These are phyloP conservation scores for Suillus fuscotomentosus DNA, from an alignment of 768 basidiomycete species.

Conservation along the genomic window DNA sequence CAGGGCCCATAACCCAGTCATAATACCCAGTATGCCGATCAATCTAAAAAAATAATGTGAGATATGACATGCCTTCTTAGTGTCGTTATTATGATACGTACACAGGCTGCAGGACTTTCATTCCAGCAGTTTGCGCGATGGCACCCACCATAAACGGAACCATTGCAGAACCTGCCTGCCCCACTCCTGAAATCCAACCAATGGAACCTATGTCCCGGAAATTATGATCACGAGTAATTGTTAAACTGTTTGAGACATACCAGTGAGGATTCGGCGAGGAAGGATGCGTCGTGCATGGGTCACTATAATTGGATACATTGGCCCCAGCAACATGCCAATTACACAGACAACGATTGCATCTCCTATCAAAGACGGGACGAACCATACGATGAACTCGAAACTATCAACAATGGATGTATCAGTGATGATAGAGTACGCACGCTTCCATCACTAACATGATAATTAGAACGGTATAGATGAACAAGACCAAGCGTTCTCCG, in stretches of 20 bases:
- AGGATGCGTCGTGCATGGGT: conserved; percentile 67
- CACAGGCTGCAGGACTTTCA: conserved; percentile 38
- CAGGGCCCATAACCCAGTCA: conserved; percentile 33
- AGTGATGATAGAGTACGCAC: background rate
- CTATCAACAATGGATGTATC: conserved; percentile 32
- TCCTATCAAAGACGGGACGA: conserved; percentile 50
- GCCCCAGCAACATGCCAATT: conserved; percentile 53
- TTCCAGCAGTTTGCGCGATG: conserved; percentile 59
- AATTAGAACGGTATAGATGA: conserved; percentile 49
- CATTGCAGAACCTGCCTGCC: conserved; percentile 70
- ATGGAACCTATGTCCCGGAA: conserved; percentile 41
- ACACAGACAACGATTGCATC: conserved; percentile 56
- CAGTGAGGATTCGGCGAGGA: conserved; percentile 66
- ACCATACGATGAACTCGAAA: conserved; percentile 58
- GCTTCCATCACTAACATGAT: conserved; percentile 37
- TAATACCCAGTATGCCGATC: conserved; percentile 33
- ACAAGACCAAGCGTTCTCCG: conserved; percentile 53
- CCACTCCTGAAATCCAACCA: conserved; percentile 68
- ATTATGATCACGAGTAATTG: too few species aligned
- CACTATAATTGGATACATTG: conserved; percentile 59
- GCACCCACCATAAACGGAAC: conserved; percentile 74
- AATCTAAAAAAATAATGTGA: background rate
- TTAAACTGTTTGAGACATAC: conserved; percentile 15
- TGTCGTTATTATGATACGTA: conserved; percentile 11
- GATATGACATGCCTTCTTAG: background rate